Percentiles rank a stretch among this genome's conserved stretches.
These are phyloP conservation scores for Vachellia pachyceras DNA, from an alignment of 306 rosid species.

Conservation along the genomic window DNA sequence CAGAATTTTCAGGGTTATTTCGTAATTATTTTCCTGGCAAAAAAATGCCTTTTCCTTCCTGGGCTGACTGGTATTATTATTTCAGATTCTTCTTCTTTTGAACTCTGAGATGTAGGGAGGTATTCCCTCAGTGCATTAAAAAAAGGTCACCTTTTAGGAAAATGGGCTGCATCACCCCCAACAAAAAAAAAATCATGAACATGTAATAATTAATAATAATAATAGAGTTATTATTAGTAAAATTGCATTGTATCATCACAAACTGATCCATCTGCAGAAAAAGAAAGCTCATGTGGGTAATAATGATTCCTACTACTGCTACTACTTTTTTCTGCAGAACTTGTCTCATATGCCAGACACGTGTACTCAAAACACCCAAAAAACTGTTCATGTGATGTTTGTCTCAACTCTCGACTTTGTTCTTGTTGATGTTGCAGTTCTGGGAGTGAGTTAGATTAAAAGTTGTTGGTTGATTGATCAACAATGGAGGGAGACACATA, in stretches of 20 bases:
- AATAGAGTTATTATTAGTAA: slow-evolving; percentile 18
- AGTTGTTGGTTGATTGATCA: slow-evolving; percentile 30
- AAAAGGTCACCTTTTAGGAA: slow-evolving; percentile 83
- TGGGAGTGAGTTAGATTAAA: slow-evolving; percentile 53
- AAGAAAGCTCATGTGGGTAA: slow-evolving; percentile 59
- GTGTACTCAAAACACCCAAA: slow-evolving; percentile 58
- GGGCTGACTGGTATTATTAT: no score
- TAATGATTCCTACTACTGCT: slow-evolving; percentile 71
- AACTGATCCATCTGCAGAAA: slow-evolving; percentile 56
- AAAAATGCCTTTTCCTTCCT: no score
- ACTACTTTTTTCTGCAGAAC: slow-evolving; percentile 32
- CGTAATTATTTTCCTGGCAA: no score
- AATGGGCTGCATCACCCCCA: slow-evolving; percentile 70
- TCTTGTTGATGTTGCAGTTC: slow-evolving; percentile 54
- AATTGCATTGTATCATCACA: slow-evolving; percentile 35
- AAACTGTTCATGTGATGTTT: no score
- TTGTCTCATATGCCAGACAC: slow-evolving; percentile 73
- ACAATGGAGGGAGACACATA: slow-evolving; percentile 92
- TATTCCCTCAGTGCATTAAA: slow-evolving; percentile 73
- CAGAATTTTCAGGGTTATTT: no score
- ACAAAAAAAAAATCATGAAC: slow-evolving; percentile 57
- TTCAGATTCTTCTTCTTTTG: slow-evolving; percentile 78
- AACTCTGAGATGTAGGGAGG: slow-evolving; percentile 87
- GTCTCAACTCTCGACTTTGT: no score
- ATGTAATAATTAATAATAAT: not conserved